phyloP scores from a whole-genome alignment of 140 eudicot species.

The Flaveria floridana region DNA sequence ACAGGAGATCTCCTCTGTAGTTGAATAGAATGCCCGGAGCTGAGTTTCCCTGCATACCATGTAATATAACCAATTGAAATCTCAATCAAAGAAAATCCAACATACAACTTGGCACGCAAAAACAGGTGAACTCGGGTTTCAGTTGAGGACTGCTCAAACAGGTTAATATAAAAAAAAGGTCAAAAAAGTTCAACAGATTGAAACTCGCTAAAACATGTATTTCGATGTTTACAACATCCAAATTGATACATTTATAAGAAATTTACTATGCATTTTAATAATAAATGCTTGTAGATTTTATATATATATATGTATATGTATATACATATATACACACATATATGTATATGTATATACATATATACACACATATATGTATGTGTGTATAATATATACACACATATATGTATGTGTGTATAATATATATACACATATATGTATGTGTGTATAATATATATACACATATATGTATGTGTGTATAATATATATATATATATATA shows the following conservation, averaged over 20 bases:
- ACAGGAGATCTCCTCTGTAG: slow-evolving; percentile 80
- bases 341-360: not conserved
- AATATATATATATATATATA: too few species aligned
- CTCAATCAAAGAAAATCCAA: not conserved
- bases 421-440: too few species aligned
- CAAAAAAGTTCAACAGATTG: not conserved
- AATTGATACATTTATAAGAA: not conserved
- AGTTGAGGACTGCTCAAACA: not conserved
- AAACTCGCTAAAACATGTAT: slow-evolving; percentile 5
- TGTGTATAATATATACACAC: not conserved
- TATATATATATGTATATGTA: too few species aligned
- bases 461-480: too few species aligned
- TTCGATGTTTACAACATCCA: not conserved
- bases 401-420: too few species aligned
- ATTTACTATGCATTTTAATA: not conserved
- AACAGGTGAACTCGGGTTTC: not conserved
- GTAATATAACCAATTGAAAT: slow-evolving; percentile 12
- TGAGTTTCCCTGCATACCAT: slow-evolving; percentile 81
- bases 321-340: too few species aligned
- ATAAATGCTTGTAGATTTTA: not conserved
- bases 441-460: too few species aligned
- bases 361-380: too few species aligned
- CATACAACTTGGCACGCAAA: not conserved
- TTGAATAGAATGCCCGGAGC: slow-evolving; percentile 92
- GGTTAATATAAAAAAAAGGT: not conserved